phyloP scores from a whole-genome alignment of 2,329 filamentous ascomycete species.

The Thelonectria discophora region DNA sequence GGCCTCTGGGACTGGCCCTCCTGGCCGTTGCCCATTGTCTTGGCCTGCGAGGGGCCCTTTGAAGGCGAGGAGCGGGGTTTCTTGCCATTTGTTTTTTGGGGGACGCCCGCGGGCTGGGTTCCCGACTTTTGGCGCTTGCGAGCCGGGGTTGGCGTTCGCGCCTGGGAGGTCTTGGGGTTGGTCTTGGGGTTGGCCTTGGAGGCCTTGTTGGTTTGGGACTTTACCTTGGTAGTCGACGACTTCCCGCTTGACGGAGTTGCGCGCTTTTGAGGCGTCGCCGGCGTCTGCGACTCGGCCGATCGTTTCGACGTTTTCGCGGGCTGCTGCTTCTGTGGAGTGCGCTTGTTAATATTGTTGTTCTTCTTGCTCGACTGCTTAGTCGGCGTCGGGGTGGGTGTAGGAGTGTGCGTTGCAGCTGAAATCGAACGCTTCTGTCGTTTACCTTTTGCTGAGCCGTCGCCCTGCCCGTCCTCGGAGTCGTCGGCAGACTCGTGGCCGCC shows the following conservation, averaged over 20 bases:
- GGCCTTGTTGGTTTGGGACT: slow-evolving; percentile 22
- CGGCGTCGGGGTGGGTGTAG: slow-evolving; percentile 35
- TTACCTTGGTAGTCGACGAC: background rate
- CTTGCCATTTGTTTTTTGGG: slow-evolving; percentile 16
- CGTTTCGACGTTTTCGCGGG: slow-evolving; percentile 35
- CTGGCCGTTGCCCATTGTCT: background rate
- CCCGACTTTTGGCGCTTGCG: slow-evolving; percentile 25
- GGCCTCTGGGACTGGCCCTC: background rate
- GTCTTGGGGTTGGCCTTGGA: slow-evolving; percentile 42
- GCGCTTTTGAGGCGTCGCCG: slow-evolving; percentile 29
- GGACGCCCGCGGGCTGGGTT: slow-evolving; percentile 3
- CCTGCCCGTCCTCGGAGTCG: slow-evolving; percentile 46
- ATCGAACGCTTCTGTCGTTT: slow-evolving; percentile 45
- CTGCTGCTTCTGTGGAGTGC: slow-evolving; percentile 45
- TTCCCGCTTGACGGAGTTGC: slow-evolving; percentile 26
- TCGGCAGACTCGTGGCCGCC: slow-evolving; percentile 41
- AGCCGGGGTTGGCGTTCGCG: slow-evolving; percentile 6
- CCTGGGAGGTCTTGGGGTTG: slow-evolving; percentile 42
- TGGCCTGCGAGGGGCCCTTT: slow-evolving; percentile 9
- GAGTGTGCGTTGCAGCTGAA: slow-evolving; percentile 28
- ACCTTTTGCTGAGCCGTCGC: slow-evolving; percentile 44
- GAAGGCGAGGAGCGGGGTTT: slow-evolving; percentile 1
- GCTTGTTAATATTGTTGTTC: slow-evolving; percentile 47
- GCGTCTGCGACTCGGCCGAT: slow-evolving; percentile 26
- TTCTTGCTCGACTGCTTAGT: slow-evolving; percentile 38